phyloP scores from a whole-genome alignment of 1,139 yeast genomes.

The Kodamaea fungicola region DNA sequence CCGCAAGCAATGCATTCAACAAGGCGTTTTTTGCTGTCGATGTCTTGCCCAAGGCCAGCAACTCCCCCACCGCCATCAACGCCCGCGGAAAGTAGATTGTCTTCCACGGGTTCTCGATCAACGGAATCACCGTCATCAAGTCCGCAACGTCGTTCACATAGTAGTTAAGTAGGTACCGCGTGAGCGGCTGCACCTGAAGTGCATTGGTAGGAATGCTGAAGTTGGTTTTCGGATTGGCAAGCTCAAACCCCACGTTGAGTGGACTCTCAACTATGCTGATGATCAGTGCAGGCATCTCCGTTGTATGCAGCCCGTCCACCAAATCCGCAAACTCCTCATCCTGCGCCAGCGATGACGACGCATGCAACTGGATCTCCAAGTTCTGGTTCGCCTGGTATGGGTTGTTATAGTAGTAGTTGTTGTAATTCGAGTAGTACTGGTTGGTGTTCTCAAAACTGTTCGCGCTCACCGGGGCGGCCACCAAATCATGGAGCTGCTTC shows the following conservation, averaged over 20 bases:
- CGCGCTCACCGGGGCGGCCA: neutral
- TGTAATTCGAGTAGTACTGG: conserved; percentile 38
- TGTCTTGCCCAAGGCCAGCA: conserved; percentile 70
- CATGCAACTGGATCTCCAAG: conserved; percentile 45
- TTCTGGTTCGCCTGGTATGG: conserved; percentile 42
- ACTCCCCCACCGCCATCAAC: conserved; percentile 74
- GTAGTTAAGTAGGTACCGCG: conserved; percentile 67
- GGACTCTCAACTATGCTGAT: conserved; percentile 49
- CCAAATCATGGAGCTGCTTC: neutral
- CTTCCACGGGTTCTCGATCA: conserved; percentile 85
- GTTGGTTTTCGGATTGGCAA: conserved; percentile 25
- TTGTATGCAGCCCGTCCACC: conserved; percentile 33
- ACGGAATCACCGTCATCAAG: conserved; percentile 81
- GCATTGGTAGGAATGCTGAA: conserved; percentile 59
- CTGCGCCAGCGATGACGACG: conserved; percentile 21
- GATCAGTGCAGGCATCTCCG: conserved; percentile 40
- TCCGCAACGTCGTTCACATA: conserved; percentile 81
- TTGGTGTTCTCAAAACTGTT: neutral
- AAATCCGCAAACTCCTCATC: conserved; percentile 34
- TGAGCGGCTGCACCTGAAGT: conserved; percentile 59
- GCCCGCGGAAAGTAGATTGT: conserved; percentile 83
- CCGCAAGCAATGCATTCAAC: conserved; percentile 76
- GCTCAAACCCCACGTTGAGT: conserved; percentile 37
- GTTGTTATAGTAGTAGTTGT: conserved; percentile 41
- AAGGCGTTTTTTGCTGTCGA: conserved; percentile 76